These are phyloP conservation scores for Gynostemma pentaphyllum DNA, from an alignment of 306 rosid genomes.

Conservation along the genomic window DNA sequence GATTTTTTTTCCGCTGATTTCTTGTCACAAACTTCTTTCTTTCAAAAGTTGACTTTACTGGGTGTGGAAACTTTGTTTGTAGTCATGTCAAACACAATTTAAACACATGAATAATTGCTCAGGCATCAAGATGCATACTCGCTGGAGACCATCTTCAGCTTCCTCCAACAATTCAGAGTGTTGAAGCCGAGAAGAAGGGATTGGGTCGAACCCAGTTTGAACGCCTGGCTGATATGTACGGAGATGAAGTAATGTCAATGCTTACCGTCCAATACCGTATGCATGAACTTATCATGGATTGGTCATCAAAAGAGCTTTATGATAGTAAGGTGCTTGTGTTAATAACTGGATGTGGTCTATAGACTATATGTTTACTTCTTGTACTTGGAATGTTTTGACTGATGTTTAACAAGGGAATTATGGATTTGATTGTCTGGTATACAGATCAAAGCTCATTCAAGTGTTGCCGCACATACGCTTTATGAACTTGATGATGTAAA, in stretches of 20 bases:
- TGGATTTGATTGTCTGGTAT: constrained; percentile 6
- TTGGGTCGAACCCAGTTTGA: constrained; percentile 91
- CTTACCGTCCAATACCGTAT: constrained; percentile 95
- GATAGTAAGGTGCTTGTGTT: constrained; percentile 63
- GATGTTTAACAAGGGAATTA: neutral
- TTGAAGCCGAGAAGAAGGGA: constrained; percentile 97
- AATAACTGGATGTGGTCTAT: constrained; percentile 17
- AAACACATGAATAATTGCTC: constrained; percentile 36
- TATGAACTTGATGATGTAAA: constrained; percentile 66
- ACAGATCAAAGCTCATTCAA: constrained; percentile 84
- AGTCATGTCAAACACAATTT: constrained; percentile 5
- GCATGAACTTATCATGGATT: constrained; percentile 90
- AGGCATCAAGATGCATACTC: constrained; percentile 98
- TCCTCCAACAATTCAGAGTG: constrained; percentile 98
- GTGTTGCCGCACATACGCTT: constrained; percentile 82
- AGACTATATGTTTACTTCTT: neutral
- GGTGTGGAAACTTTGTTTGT: neutral
- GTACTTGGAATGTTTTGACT: neutral
- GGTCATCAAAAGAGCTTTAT: constrained; percentile 98
- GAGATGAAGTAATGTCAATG: constrained; percentile 74
- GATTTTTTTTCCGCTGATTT: neutral
- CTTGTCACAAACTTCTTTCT: neutral
- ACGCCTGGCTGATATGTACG: constrained; percentile 78
- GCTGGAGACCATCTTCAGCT: constrained; percentile 99
- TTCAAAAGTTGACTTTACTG: neutral